Evolutionary conservation across 2,329 filamentous ascomycete genomes (phyloP).

Genomic region (Ophidiomyces ophidiicola): DNA sequence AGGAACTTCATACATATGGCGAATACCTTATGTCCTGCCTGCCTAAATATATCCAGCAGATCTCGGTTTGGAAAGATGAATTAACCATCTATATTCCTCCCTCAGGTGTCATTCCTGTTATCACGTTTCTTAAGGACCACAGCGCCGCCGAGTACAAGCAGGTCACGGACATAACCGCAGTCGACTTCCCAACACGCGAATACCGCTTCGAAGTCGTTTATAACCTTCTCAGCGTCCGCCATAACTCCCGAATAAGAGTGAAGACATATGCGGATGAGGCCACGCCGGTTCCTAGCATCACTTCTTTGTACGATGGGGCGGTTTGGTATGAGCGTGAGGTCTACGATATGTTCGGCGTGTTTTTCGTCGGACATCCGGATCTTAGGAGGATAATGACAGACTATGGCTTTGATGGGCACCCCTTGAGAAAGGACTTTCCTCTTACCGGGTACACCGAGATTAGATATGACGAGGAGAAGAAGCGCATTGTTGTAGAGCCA

Average conservation of each 20-base stretch:
- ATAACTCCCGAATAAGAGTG: constrained; percentile 92
- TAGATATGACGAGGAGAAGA: constrained; percentile 98
- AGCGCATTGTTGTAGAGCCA: constrained; percentile 95
- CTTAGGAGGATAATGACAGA: constrained; percentile 97
- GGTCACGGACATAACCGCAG: constrained; percentile 80
- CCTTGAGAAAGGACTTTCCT: constrained; percentile 93
- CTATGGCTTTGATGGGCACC: constrained; percentile 97
- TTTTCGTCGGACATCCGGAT: constrained; percentile 92
- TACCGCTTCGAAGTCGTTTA: constrained; percentile 97
- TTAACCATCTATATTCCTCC: constrained; percentile 88
- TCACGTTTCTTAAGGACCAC: constrained; percentile 94
- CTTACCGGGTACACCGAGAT: constrained; percentile 97
- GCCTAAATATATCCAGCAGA: constrained; percentile 97
- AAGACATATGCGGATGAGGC: constrained; percentile 99
- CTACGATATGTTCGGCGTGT: constrained; percentile 94
- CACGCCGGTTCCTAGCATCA: constrained; percentile 80
- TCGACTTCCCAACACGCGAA: constrained; percentile 90
- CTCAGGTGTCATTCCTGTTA: constrained; percentile 75
- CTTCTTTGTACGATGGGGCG: constrained; percentile 77
- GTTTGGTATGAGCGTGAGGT: constrained; percentile 99
- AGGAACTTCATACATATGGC: constrained; percentile 84
- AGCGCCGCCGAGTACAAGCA: constrained; percentile 94
- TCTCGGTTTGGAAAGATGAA: constrained; percentile 99
- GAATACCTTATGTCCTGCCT: constrained; percentile 93
- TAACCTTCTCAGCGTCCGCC: constrained; percentile 87